phyloP scores from a whole-genome alignment of 2,329 filamentous ascomycete species.

The Xylaria sp. region DNA sequence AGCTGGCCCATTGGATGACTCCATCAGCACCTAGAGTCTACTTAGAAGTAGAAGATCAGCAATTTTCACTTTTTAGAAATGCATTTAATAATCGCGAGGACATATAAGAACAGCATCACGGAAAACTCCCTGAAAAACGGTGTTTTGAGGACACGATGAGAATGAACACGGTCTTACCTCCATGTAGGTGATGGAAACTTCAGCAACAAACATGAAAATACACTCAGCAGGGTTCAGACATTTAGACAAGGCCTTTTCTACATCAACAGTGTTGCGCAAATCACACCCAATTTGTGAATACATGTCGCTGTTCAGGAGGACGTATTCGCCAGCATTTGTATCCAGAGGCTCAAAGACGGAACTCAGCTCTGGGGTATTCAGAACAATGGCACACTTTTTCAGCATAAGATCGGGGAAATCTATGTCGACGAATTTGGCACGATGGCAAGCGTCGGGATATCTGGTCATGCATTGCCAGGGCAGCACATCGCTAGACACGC shows the following conservation, averaged over 20 bases:
- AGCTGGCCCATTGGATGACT: constrained; percentile 81
- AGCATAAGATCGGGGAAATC: constrained; percentile 85
- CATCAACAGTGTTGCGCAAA: constrained; percentile 70
- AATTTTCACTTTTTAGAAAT: not conserved
- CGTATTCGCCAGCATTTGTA: constrained; percentile 52
- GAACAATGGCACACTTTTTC: constrained; percentile 76
- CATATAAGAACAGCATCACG: not conserved
- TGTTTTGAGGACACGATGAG: not conserved
- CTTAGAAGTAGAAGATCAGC: constrained; percentile 8
- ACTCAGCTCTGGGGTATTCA: constrained; percentile 69
- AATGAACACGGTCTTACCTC: constrained; percentile 52
- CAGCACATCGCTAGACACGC: constrained; percentile 75
- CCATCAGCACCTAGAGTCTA: constrained; percentile 72
- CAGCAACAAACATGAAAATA: constrained; percentile 81
- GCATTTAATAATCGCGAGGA: not conserved
- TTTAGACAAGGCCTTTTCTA: constrained; percentile 68
- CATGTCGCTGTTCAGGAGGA: constrained; percentile 72
- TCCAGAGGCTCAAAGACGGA: constrained; percentile 59
- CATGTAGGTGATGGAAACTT: constrained; percentile 95
- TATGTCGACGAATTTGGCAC: constrained; percentile 80
- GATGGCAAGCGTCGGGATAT: constrained; percentile 66
- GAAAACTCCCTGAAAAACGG: not conserved
- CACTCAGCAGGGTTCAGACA: constrained; percentile 68
- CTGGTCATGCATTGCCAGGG: constrained; percentile 83
- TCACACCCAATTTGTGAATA: constrained; percentile 88